phyloP scores from a whole-genome alignment of 1,284 basidiomycete genomes.

The Violaceomyces palustris region DNA sequence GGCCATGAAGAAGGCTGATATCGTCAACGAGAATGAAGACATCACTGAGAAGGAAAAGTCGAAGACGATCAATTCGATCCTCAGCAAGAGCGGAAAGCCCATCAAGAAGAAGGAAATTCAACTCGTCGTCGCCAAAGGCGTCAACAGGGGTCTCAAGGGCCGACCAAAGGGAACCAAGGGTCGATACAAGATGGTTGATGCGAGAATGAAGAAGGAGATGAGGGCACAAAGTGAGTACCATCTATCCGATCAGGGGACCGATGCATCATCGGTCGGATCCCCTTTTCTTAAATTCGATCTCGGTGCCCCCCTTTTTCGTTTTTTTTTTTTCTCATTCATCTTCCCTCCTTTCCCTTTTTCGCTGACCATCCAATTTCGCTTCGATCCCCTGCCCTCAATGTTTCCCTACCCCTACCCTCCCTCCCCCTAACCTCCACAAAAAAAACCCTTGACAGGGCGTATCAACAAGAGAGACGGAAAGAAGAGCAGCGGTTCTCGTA shows the following conservation, averaged over 20 bases:
- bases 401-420: too few species aligned
- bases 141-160: slow-evolving; percentile 83
- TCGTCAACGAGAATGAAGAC: slow-evolving; percentile 78
- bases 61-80: slow-evolving; percentile 82
- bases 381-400: too few species aligned
- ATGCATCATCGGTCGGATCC: not conserved
- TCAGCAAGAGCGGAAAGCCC: slow-evolving; percentile 62
- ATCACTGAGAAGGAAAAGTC: slow-evolving; percentile 80
- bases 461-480: slow-evolving; percentile 47
- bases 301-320: not conserved
- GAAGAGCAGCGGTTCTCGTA: slow-evolving; percentile 46
- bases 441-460: too few species aligned
- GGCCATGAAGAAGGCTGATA: slow-evolving; percentile 93
- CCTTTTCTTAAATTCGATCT: not conserved
- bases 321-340: too few species aligned
- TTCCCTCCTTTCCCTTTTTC: too few species aligned
- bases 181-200: slow-evolving; percentile 53
- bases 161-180: slow-evolving; percentile 92
- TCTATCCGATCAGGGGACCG: not conserved
- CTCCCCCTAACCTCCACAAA: too few species aligned
- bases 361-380: too few species aligned
- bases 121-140: slow-evolving; percentile 86
- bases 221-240: slow-evolving; percentile 48
- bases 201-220: slow-evolving; percentile 51
- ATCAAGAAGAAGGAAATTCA: slow-evolving; percentile 69